A percentile compares a stretch with the other conserved stretches of the same genome.
Evolutionary conservation across 805 yeast species (phyloP).

Genomic region (Saccharomycopsis guyanensis): DNA sequence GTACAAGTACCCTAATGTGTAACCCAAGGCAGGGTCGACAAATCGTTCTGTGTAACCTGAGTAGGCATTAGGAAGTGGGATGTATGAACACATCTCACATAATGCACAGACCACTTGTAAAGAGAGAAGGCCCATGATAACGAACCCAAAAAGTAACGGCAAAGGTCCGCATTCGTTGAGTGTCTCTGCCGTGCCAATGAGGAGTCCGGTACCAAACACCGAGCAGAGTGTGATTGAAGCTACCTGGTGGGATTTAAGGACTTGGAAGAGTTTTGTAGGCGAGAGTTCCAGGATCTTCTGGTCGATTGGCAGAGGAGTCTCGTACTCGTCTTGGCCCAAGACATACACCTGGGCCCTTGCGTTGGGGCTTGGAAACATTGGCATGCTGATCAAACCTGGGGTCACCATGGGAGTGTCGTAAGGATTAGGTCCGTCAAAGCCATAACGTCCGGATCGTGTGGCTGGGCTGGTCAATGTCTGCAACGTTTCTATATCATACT

Average conservation of each 20-base stretch:
- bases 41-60: slow-evolving; percentile 54
- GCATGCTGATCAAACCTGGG: too few species aligned
- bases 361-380: too few species aligned
- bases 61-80: slow-evolving; percentile 60
- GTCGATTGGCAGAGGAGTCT: too few species aligned
- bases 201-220: slow-evolving; percentile 66
- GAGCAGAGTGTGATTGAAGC: slow-evolving; percentile 19
- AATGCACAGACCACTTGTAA: slow-evolving; percentile 28
- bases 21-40: slow-evolving; percentile 54
- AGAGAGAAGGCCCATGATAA: slow-evolving; percentile 8
- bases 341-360: too few species aligned
- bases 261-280: slow-evolving; percentile 10
- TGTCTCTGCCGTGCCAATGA: slow-evolving; percentile 65
- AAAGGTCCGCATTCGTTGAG: slow-evolving; percentile 69
- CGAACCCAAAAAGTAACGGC: slow-evolving; percentile 51
- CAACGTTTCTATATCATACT: too few species aligned
- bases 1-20: slow-evolving; percentile 54
- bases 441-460: too few species aligned
- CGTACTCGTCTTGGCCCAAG: too few species aligned
- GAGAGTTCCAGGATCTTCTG: too few species aligned
- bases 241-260: slow-evolving; percentile 17
- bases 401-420: too few species aligned
- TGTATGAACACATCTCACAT: slow-evolving; percentile 78
- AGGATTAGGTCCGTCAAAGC: too few species aligned
- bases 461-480: too few species aligned